phyloP scores from a whole-genome alignment of 2,329 filamentous ascomycete species.

The Pyricularia sp. region DNA sequence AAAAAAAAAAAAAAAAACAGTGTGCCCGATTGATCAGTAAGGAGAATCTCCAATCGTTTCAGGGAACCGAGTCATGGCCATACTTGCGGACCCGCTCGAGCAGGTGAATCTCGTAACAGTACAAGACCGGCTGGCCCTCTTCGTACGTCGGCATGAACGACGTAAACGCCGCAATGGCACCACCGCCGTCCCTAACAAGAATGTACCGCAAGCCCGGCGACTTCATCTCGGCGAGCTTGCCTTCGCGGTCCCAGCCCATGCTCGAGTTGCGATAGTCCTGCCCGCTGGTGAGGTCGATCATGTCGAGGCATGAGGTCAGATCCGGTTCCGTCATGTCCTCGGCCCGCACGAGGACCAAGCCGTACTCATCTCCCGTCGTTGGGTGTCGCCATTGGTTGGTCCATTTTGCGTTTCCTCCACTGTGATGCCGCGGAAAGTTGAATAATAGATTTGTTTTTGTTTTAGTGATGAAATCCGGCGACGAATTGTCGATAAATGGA shows the following conservation, averaged over 20 bases:
- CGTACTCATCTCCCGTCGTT: slow-evolving; percentile 24
- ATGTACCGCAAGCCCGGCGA: slow-evolving; percentile 56
- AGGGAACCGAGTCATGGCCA: not conserved
- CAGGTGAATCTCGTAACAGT: slow-evolving; percentile 71
- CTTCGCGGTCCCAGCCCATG: slow-evolving; percentile 46
- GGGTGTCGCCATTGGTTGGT: slow-evolving; percentile 37
- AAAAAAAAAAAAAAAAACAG: too few relatives aligned
- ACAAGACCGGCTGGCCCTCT: slow-evolving; percentile 51
- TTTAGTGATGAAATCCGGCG: not conserved
- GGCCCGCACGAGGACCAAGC: slow-evolving; percentile 28
- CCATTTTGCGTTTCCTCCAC: slow-evolving; percentile 12
- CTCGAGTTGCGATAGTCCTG: slow-evolving; percentile 50
- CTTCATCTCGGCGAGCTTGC: slow-evolving; percentile 56
- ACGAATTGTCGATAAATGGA: not conserved
- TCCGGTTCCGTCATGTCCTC: slow-evolving; percentile 27
- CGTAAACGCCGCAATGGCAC: slow-evolving; percentile 37
- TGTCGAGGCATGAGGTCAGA: slow-evolving; percentile 36
- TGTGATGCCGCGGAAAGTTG: not conserved
- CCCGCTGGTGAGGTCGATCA: slow-evolving; percentile 51
- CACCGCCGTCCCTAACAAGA: slow-evolving; percentile 31
- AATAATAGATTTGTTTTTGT: not conserved
- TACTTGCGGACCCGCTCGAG: slow-evolving; percentile 1
- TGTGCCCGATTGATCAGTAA: slow-evolving; percentile 4
- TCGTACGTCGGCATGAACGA: slow-evolving; percentile 65
- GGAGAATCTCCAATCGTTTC: not conserved